Percentiles rank a stretch among this genome's conserved stretches.
Conservation (phyloP, 768 basidiomycete genomes). For the Agaricus bisporus region DNA sequence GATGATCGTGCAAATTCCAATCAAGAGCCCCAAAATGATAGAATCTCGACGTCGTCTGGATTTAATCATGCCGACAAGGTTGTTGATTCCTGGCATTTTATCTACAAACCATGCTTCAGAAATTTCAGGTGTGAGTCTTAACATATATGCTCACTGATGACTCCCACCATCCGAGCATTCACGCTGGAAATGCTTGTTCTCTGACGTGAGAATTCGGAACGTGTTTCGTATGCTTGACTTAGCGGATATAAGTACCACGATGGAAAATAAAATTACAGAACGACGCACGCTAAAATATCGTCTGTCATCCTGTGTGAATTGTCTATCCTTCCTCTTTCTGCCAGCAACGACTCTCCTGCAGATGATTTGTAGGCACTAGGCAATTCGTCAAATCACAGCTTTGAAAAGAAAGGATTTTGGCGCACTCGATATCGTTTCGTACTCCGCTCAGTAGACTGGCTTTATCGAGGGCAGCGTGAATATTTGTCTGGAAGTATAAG, state of each 20-base stretch:
- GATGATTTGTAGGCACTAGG: slow-evolving; percentile 86
- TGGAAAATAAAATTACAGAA: background rate
- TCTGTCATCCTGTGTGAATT: slow-evolving; percentile 94
- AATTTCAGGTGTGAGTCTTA: background rate
- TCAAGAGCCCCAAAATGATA: slow-evolving; percentile 82
- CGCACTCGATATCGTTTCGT: slow-evolving; percentile 92
- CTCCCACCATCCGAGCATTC: slow-evolving; percentile 77
- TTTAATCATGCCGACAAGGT: slow-evolving; percentile 87
- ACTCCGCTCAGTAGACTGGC: slow-evolving; percentile 87
- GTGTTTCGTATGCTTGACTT: slow-evolving; percentile 97
- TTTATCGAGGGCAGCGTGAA: slow-evolving; percentile 78
- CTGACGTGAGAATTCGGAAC: slow-evolving; percentile 87
- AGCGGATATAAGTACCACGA: background rate
- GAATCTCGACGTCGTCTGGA: slow-evolving; percentile 85
- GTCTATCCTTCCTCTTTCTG: slow-evolving; percentile 87
- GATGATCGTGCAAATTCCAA: slow-evolving; percentile 74
- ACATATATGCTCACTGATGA: slow-evolving; percentile 56
- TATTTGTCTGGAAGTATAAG: slow-evolving; percentile 54
- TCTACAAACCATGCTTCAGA: slow-evolving; percentile 32
- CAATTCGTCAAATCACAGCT: background rate
- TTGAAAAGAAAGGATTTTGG: background rate
- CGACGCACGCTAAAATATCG: slow-evolving; percentile 73
- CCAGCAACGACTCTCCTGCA: slow-evolving; percentile 78
- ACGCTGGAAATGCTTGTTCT: slow-evolving; percentile 69
- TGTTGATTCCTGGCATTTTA: slow-evolving; percentile 93